These are phyloP conservation scores for Calocybe gambosa DNA, from an alignment of 1,284 basidiomycete genomes.

Conservation along the genomic window DNA sequence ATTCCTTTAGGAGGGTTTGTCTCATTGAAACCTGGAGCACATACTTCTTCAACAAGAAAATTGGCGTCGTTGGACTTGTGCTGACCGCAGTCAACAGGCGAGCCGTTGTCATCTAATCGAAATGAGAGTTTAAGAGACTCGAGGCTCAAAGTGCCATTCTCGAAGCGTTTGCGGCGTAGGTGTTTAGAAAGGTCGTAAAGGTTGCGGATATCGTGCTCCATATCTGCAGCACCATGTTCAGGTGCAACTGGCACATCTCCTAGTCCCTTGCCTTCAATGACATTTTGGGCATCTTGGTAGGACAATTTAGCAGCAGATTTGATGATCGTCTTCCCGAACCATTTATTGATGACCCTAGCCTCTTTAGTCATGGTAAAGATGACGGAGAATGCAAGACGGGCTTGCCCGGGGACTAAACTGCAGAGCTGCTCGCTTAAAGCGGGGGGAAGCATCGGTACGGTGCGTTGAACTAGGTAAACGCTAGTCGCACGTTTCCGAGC, in stretches of 20 bases:
- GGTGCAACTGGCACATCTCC: slow-evolving; percentile 46
- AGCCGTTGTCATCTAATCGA: slow-evolving; percentile 75
- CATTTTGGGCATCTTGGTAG: slow-evolving; percentile 76
- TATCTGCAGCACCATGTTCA: slow-evolving; percentile 52
- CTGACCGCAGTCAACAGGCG: slow-evolving; percentile 75
- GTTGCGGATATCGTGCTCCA: slow-evolving; percentile 73
- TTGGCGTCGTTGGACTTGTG: slow-evolving; percentile 70
- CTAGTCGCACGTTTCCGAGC: slow-evolving; percentile 95
- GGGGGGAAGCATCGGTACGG: slow-evolving; percentile 95
- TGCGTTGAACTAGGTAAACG: slow-evolving; percentile 93
- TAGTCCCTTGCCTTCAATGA: slow-evolving; percentile 72
- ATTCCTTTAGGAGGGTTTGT: not conserved
- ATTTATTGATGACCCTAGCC: slow-evolving; percentile 78
- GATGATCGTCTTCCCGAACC: slow-evolving; percentile 91
- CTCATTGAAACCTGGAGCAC: slow-evolving; percentile 6
- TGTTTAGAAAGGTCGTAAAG: slow-evolving; percentile 70
- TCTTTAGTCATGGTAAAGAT: slow-evolving; percentile 86
- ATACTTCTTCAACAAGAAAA: slow-evolving; percentile 84
- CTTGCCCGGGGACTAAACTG: slow-evolving; percentile 82
- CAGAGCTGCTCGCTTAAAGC: slow-evolving; percentile 88
- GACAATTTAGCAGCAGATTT: slow-evolving; percentile 85
- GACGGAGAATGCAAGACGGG: slow-evolving; percentile 86
- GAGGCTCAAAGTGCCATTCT: slow-evolving; percentile 76
- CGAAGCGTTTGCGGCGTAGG: slow-evolving; percentile 70
- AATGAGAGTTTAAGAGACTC: slow-evolving; percentile 76